Evolutionary conservation across 768 basidiomycete genomes (phyloP).

Genomic region (Rhizopogon salebrosus): DNA sequence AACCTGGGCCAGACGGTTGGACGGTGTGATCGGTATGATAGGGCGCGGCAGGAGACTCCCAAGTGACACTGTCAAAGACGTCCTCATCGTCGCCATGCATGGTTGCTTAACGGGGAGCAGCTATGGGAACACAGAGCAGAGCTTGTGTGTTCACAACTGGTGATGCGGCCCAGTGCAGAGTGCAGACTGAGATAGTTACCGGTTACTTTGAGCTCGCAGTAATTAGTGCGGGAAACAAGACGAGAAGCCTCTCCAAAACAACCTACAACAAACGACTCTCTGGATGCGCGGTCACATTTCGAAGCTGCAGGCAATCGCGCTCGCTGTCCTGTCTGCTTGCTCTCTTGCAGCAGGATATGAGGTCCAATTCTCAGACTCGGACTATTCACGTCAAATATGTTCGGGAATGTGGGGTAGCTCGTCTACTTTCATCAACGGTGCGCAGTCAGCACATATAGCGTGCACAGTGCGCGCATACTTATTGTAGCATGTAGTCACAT

Average conservation of each 20-base stretch:
- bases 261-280: conserved; percentile 22
- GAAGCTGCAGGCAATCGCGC: conserved; percentile 9
- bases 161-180: not conserved
- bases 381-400: conserved; percentile 86
- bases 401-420: conserved; percentile 90
- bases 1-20: conserved; percentile 60
- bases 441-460: conserved; percentile 4
- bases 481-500: conserved; percentile 53
- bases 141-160: not conserved
- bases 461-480: conserved; percentile 3
- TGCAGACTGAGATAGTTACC: not conserved
- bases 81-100: conserved; percentile 88
- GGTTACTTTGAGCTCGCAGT: not conserved
- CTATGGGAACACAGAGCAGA: not conserved
- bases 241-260: conserved; percentile 15
- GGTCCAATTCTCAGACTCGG: conserved; percentile 65
- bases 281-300: conserved; percentile 21
- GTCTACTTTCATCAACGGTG: conserved; percentile 82
- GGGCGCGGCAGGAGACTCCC: conserved; percentile 71
- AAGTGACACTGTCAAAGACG: conserved; percentile 87
- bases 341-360: conserved; percentile 47
- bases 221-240: conserved; percentile 3
- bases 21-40: conserved; percentile 41
- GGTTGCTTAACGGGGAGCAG: conserved; percentile 4
- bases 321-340: conserved; percentile 25